phyloP scores from a whole-genome alignment of 345 rosid species.

The Acer yangbiense region DNA sequence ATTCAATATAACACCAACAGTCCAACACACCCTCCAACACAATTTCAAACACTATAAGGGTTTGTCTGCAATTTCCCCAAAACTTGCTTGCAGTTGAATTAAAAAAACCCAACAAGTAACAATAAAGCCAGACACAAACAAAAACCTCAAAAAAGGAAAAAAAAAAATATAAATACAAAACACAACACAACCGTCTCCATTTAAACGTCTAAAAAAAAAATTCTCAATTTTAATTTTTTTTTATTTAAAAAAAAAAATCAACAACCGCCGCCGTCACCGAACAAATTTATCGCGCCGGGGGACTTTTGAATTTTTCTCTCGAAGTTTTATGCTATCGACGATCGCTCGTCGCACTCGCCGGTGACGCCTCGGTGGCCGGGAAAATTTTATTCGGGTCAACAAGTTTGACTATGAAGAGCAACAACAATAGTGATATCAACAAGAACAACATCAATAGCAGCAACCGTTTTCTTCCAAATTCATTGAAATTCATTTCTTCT shows the following conservation, averaged over 20 bases:
- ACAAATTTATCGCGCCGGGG: conserved; percentile 14
- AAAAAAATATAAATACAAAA: background rate
- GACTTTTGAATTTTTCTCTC: background rate
- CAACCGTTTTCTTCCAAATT: conserved; percentile 70
- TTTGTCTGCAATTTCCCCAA: background rate
- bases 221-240: conserved; percentile 2
- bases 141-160: background rate
- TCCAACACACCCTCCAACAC: background rate
- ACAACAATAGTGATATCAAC: conserved; percentile 31
- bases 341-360: conserved; percentile 45
- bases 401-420: conserved; percentile 66
- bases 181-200: conserved; percentile 45
- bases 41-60: background rate
- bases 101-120: conserved; percentile 14
- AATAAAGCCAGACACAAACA: conserved; percentile 15
- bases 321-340: conserved; percentile 48
- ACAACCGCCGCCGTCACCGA: conserved; percentile 26
- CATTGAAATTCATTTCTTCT: conserved; percentile 83
- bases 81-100: conserved; percentile 35
- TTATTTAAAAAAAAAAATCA: conserved; percentile 33
- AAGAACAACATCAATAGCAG: conserved; percentile 17
- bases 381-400: conserved; percentile 10
- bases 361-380: conserved; percentile 61
- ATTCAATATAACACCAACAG: background rate
- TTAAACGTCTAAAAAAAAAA: conserved; percentile 34